Evolutionary conservation across 176 grass and related monocot species (phyloP).

Genomic region (Hyparrhenia diplandra): DNA sequence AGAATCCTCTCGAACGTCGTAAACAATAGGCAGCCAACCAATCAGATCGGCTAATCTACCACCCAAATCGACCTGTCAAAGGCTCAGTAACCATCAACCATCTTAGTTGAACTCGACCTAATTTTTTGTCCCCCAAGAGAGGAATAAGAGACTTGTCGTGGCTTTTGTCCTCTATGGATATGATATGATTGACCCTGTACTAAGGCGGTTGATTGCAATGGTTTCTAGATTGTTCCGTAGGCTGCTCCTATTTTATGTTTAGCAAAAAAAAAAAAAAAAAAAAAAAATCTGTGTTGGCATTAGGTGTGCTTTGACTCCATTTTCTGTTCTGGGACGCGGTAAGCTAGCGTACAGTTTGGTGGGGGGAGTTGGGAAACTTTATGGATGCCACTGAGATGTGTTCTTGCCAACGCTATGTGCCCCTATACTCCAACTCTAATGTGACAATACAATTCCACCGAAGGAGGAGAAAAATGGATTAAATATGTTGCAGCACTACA

Average conservation of each 20-base stretch:
- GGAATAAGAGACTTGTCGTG: neutral
- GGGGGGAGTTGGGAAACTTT: neutral
- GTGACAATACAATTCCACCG: constrained; percentile 1
- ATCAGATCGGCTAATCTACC: neutral
- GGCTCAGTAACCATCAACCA: neutral
- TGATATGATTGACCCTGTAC: neutral
- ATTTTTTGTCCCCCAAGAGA: neutral
- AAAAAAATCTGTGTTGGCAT: constrained; percentile 19
- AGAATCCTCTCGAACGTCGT: constrained; percentile 12
- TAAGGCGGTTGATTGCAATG: neutral
- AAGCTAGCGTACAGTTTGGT: neutral
- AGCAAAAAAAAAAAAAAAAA: too few species aligned
- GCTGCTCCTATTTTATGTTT: neutral
- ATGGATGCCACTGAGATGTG: constrained; percentile 12
- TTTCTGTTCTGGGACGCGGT: neutral
- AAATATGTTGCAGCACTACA: neutral
- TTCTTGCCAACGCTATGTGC: neutral
- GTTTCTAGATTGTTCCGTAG: neutral
- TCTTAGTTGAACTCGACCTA: neutral
- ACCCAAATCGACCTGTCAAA: neutral
- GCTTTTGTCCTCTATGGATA: neutral
- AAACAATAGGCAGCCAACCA: neutral
- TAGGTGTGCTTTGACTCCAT: constrained; percentile 28
- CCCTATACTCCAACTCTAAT: neutral
- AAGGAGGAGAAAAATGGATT: neutral